A percentile compares a stretch with the other conserved stretches of the same genome.
These are phyloP conservation scores for Aspergillus hiratsukae DNA, from an alignment of 2,329 filamentous ascomycete species.

Conservation along the genomic window DNA sequence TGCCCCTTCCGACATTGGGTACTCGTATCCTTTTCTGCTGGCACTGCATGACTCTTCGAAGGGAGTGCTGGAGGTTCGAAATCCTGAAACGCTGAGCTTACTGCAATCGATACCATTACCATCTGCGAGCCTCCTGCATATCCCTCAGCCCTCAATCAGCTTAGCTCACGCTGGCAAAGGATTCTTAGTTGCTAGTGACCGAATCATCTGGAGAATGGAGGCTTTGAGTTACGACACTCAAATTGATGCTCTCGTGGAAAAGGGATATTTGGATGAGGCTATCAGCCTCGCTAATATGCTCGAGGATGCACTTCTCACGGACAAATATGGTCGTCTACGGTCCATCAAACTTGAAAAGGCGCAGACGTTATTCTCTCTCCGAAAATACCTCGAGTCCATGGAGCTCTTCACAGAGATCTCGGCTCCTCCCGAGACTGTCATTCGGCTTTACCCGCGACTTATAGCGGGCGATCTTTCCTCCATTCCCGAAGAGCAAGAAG, in stretches of 20 bases:
- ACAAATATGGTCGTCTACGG: conserved; percentile 75
- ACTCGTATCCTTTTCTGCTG: conserved; percentile 93
- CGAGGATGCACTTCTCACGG: conserved; percentile 80
- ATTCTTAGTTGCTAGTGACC: conserved; percentile 87
- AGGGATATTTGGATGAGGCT: conserved; percentile 77
- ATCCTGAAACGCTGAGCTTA: conserved; percentile 84
- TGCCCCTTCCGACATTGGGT: conserved; percentile 86
- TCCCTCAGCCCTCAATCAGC: conserved; percentile 87
- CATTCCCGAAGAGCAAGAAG: conserved; percentile 47
- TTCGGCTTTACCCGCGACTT: conserved; percentile 73
- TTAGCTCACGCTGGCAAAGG: conserved; percentile 95
- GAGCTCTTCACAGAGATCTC: conserved; percentile 88
- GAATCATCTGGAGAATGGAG: conserved; percentile 93
- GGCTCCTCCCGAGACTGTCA: conserved; percentile 82
- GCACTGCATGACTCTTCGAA: conserved; percentile 79
- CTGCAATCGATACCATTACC: conserved; percentile 80
- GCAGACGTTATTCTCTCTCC: conserved; percentile 73
- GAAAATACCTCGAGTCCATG: conserved; percentile 78
- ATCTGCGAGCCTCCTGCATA: conserved; percentile 78
- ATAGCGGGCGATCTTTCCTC: conserved; percentile 79
- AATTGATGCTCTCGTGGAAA: conserved; percentile 72
- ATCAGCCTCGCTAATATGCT: conserved; percentile 85
- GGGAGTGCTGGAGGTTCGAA: conserved; percentile 82
- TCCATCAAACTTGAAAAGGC: conserved; percentile 92
- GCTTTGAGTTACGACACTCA: conserved; percentile 88